A percentile compares a stretch with the other conserved stretches of the same genome.
phyloP scores from a whole-genome alignment of 1,284 basidiomycete species.

The Fomitiporia mediterranea region DNA sequence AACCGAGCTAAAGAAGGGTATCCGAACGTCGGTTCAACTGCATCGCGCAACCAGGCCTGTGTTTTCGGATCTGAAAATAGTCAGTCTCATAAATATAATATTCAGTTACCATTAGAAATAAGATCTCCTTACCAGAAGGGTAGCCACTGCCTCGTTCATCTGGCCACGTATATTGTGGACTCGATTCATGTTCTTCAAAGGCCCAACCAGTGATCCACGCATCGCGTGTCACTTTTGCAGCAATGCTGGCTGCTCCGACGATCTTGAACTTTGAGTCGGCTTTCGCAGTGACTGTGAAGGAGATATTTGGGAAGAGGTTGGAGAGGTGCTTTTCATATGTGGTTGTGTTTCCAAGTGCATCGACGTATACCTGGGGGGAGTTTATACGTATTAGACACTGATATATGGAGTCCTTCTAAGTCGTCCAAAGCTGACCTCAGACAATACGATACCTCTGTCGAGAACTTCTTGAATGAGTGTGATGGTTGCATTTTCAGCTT shows the following conservation, averaged over 20 bases:
- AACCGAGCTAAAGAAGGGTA: constrained; percentile 90
- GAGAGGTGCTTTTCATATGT: constrained; percentile 83
- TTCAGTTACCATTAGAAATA: not conserved
- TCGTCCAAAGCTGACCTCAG: constrained; percentile 53
- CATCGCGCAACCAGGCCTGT: constrained; percentile 75
- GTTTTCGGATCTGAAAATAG: constrained; percentile 79
- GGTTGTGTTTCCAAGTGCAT: constrained; percentile 87
- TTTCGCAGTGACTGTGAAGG: constrained; percentile 88
- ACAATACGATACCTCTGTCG: constrained; percentile 75
- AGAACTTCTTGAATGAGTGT: constrained; percentile 82
- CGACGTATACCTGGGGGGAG: constrained; percentile 80
- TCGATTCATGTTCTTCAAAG: constrained; percentile 16
- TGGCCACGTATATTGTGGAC: constrained; percentile 33
- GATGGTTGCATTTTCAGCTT: constrained; percentile 90
- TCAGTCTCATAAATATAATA: not conserved
- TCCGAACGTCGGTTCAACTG: constrained; percentile 88
- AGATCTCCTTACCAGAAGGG: constrained; percentile 61
- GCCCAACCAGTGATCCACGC: constrained; percentile 79
- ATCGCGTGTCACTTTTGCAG: constrained; percentile 95
- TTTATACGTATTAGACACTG: not conserved
- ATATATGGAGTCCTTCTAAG: not conserved
- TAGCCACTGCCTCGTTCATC: constrained; percentile 74
- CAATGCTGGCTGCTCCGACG: constrained; percentile 94
- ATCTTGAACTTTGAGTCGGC: constrained; percentile 96
- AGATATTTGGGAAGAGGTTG: constrained; percentile 73